A percentile compares a stretch with the other conserved stretches of the same genome.
These are phyloP conservation scores for Nigrospora osmanthi DNA, from an alignment of 2,329 filamentous ascomycete species.

Conservation along the genomic window DNA sequence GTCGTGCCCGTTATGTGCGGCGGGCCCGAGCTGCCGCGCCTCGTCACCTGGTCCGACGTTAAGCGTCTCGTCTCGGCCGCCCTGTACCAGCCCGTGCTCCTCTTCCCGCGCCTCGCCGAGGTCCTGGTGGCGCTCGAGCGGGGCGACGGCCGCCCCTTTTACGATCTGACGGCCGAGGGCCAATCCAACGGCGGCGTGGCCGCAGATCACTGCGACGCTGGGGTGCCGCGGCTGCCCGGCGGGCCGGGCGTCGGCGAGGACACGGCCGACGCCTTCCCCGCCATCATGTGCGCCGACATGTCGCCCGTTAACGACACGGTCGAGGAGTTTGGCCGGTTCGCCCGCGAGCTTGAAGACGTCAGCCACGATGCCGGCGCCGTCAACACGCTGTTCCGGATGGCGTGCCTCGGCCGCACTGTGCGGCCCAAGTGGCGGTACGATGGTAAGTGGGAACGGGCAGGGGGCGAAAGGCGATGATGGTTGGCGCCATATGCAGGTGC, in stretches of 20 bases:
- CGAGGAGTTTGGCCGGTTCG: conserved; percentile 24
- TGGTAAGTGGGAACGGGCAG: not conserved
- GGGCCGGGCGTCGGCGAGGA: conserved; percentile 21
- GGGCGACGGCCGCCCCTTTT: conserved; percentile 36
- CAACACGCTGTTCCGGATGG: conserved; percentile 27
- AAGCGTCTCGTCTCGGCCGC: conserved; percentile 31
- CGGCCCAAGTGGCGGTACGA: conserved; percentile 20
- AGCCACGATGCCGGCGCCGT: conserved; percentile 35
- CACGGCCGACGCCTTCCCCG: conserved; percentile 33
- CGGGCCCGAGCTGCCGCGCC: conserved; percentile 32
- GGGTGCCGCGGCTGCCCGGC: conserved; percentile 19
- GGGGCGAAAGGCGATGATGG: too few relatives aligned
- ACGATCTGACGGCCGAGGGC: conserved; percentile 17
- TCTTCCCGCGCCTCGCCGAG: conserved; percentile 32
- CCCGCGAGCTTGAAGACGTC: conserved; percentile 22
- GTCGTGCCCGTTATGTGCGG: conserved; percentile 22
- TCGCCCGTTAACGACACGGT: conserved; percentile 21
- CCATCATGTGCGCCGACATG: conserved; percentile 37
- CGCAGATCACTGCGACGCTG: conserved; percentile 19
- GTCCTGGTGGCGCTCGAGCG: conserved; percentile 33
- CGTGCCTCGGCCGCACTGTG: conserved; percentile 21
- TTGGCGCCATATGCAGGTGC: not conserved
- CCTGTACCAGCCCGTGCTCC: conserved; percentile 35
- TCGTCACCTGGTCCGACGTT: conserved; percentile 42
- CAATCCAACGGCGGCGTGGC: conserved; percentile 1